Conservation (phyloP, 1,139 yeast genomes). For the Pichiaceae sp. region DNA sequence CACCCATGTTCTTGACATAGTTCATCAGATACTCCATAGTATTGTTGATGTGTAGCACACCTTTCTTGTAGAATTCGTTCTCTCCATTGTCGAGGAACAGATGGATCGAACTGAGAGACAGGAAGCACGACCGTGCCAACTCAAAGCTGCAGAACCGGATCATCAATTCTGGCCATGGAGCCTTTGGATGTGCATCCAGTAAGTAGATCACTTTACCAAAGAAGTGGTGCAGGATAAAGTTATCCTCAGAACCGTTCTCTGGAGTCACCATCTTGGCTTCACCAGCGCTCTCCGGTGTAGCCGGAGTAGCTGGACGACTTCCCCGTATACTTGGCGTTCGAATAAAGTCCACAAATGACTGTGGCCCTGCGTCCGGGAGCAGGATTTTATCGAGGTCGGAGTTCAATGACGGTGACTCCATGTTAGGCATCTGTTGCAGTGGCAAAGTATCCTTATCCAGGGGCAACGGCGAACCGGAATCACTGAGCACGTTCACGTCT, state of each 20-base stretch:
- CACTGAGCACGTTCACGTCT: background rate
- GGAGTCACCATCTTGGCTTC: conserved; percentile 3
- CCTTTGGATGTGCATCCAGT: conserved; percentile 47
- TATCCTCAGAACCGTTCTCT: conserved; percentile 30
- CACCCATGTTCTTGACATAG: conserved; percentile 17
- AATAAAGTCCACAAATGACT: background rate
- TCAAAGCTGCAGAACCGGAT: conserved; percentile 47
- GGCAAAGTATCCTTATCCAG: background rate
- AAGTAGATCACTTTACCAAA: conserved; percentile 42
- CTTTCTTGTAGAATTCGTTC: conserved; percentile 38
- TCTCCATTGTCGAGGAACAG: conserved; percentile 44
- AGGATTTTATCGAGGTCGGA: background rate
- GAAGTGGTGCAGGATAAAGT: conserved; percentile 42
- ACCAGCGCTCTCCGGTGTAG: background rate
- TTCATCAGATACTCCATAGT: conserved; percentile 43
- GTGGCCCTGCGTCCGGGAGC: background rate
- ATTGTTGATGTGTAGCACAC: conserved; percentile 41
- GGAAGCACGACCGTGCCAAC: conserved; percentile 45
- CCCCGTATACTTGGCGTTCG: background rate
- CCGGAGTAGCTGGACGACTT: background rate
- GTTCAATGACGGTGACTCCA: background rate
- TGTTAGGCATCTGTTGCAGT: background rate
- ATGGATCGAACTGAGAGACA: conserved; percentile 45
- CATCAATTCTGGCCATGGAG: conserved; percentile 53
- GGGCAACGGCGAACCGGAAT: background rate